Evolutionary conservation across 306 rosid genomes (phyloP), one percentile per base, ranked within the genome.

Genomic region (Sicyos baderoa): DNA sequence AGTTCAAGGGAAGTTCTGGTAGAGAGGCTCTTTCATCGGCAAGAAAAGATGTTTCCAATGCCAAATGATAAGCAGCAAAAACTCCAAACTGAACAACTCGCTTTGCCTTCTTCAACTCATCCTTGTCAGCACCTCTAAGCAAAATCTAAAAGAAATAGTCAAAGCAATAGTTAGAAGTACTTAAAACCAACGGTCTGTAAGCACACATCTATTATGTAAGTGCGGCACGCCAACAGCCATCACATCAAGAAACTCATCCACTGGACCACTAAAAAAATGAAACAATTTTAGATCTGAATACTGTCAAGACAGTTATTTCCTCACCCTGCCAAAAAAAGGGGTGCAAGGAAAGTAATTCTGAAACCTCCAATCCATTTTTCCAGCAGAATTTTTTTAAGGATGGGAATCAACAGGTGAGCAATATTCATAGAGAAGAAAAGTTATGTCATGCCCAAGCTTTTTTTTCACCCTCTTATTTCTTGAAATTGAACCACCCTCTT

Each of bases 11-110:
- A 75, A 90, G 78, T 78, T 88, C 99, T 23, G 99, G 99, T 72
- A 94, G 70, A 68, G 95, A 82, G 71, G 91, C 99, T 77, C 99
- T 94, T 85, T 94, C 99, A 47, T 94, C 97, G 42, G 99, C 99
- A 75, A 94, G 99, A 82, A 94, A 94, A 63, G 99, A 94, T 66
- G 99, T 94, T 88, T 94, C 99, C 86, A 94, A 19, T 71, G 96
- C 97, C 84, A 94, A 90, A 78, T 94, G 97, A 84, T 90, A 94
- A 44, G 99, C 99, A 21, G 99, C 99, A 78, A 94, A 94, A 81
- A 94, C 83, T 80, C 94, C 97, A 80, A 85, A 88, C 84, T 94
- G 99, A 84, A 94, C 76, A 65, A 90, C 99, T 74, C 87, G 96
- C 81, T 94, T 94, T 64, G 87, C 87, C 80, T 88, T 93, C 83